Conservation (phyloP, 176 grass and related monocot genomes). For the Rhynchospora breviuscula region DNA sequence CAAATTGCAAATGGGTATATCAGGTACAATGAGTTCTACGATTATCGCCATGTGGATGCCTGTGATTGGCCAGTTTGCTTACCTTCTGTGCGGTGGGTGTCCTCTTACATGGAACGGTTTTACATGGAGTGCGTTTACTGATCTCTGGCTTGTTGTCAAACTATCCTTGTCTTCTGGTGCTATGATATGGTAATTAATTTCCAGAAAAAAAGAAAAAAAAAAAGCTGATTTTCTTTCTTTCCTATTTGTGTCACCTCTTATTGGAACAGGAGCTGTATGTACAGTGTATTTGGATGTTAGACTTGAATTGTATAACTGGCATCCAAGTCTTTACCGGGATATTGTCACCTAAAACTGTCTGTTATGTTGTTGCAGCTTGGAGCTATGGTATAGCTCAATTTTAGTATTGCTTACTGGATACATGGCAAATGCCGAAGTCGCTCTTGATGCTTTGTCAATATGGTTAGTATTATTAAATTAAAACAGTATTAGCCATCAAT, state of each 20-base stretch:
- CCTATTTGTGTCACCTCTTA: background rate
- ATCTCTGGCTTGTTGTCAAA: constrained; percentile 32
- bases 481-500: background rate
- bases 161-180: constrained; percentile 27
- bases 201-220: background rate
- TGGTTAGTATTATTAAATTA: constrained; percentile 8
- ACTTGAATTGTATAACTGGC: background rate
- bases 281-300: background rate
- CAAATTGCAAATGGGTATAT: constrained; percentile 18
- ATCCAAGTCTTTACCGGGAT: background rate
- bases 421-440: constrained; percentile 23
- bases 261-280: background rate
- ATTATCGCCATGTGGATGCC: constrained; percentile 26
- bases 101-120: constrained; percentile 32
- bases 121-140: constrained; percentile 23
- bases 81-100: constrained; percentile 18
- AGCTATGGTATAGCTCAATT: constrained; percentile 28
- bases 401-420: constrained; percentile 25
- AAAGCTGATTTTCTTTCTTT: background rate
- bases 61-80: constrained; percentile 23
- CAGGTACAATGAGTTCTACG: constrained; percentile 11
- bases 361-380: constrained; percentile 21
- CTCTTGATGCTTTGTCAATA: constrained; percentile 27
- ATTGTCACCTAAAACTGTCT: background rate
- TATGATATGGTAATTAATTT: constrained; percentile 27